Base-by-base conservation (phyloP, 1,284 basidiomycete genomes). In the Heimioporus retisporus region DNA sequence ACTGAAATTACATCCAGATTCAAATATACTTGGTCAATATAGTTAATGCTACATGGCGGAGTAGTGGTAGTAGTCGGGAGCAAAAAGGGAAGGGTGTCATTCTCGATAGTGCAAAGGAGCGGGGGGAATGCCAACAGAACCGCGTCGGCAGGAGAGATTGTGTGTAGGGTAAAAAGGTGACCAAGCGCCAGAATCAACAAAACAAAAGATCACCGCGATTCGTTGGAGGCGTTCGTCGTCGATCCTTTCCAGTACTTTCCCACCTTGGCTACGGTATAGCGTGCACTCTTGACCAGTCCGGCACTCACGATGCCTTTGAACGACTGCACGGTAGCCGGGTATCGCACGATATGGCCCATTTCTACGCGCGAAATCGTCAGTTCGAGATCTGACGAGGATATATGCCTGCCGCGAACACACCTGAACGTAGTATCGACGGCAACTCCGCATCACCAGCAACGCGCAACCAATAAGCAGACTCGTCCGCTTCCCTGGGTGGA, bases 301-400 rank as follows among this genome's bases (percentile, higher is more conserved):
- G 95, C 94, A 63, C 93, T 96, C 23, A 94, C 86, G 61, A 98
- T 77, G 13, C 96, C 96, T 81, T 98, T 98, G 70, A 94, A 72
- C 11, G 92, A 88, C 81, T 98, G 96, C 16, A 94, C 84, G 6
- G 94, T 89, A 15, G 96, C 95, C 7, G 96, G 95, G 66, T 89
- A 86, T 68, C 90, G 86, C 60, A 98, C 96, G 75, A 97, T 96
- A 35, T 82, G 80, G 51, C 84, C 80, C 82, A 96, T 89, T 80
- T 95, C 94, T 95, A 72, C 42, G 1, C 16, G 21, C 44, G 13
- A 13, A 6, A 65, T 25, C 28, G 35, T 23, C 65, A 53, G 31
- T 18, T 35, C 56, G 56, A 35, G 4, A 19, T 35, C 55, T 2
- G 15, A 13, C 4, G 10, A 40, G 4, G 23, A 18, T 25, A 35